A percentile compares a stretch with the other conserved stretches of the same genome.
Evolutionary conservation across 768 basidiomycete genomes (phyloP).

Genomic region (Panaeolus cyanescens): DNA sequence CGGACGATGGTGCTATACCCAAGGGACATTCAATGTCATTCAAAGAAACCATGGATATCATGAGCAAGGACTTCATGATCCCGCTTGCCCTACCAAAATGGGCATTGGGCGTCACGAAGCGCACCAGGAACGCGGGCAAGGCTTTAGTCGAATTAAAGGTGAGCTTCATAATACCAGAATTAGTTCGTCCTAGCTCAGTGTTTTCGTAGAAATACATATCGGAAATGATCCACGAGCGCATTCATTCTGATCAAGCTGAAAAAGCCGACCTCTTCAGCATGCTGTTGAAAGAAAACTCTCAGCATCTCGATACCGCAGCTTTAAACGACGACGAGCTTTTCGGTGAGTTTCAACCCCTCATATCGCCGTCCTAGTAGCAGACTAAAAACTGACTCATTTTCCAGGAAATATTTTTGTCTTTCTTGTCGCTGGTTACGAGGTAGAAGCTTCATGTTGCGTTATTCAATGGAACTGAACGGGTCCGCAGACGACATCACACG

Average conservation of each 20-base stretch:
- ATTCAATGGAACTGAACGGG: not conserved
- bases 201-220: constrained; percentile 10
- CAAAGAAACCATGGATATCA: constrained; percentile 42
- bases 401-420: constrained; percentile 44
- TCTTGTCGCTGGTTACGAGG: constrained; percentile 61
- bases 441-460: constrained; percentile 10
- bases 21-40: constrained; percentile 45
- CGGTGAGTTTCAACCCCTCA: constrained; percentile 40
- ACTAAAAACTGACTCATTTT: not conserved
- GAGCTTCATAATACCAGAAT: no score
- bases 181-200: no score
- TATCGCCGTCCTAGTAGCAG: constrained; percentile 9
- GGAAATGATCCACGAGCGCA: no score
- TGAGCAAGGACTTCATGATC: constrained; percentile 31
- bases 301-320: no score
- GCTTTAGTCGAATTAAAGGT: constrained; percentile 40
- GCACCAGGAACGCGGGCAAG: constrained; percentile 24
- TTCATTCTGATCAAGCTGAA: constrained; percentile 29
- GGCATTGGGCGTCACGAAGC: constrained; percentile 31
- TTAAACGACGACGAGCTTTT: constrained; percentile 28
- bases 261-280: constrained; percentile 51
- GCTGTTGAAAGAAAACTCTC: constrained; percentile 49
- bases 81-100: constrained; percentile 36
- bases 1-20: constrained; percentile 33
- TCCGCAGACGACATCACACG: constrained; percentile 39